Conservation (phyloP, 345 rosid species). For the Capsella bursapastoris region DNA sequence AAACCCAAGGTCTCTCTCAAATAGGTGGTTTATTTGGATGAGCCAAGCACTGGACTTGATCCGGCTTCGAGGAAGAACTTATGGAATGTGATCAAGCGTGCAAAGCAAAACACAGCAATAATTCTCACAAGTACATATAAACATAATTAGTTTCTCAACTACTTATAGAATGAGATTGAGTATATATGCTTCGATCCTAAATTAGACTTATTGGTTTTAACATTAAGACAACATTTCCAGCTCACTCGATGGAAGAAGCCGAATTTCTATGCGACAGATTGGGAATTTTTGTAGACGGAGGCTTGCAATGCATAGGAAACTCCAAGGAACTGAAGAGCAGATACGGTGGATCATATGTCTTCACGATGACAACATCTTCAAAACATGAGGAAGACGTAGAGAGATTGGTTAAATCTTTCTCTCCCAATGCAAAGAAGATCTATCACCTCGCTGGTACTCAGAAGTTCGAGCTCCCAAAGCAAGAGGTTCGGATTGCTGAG, state of each 20-base stretch:
- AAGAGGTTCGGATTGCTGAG: conserved; percentile 69
- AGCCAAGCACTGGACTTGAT: conserved; percentile 96
- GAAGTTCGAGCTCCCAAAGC: conserved; percentile 90
- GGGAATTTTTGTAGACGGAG: conserved; percentile 84
- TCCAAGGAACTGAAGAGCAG: conserved; percentile 80
- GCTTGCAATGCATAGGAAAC: conserved; percentile 91
- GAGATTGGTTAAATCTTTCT: conserved; percentile 56
- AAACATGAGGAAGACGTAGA: conserved; percentile 67
- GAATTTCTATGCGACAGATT: conserved; percentile 84
- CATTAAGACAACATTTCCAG: conserved; percentile 11
- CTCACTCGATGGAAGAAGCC: conserved; percentile 99
- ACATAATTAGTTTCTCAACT: background rate
- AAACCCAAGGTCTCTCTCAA: conserved; percentile 3
- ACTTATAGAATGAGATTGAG: background rate
- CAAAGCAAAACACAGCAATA: conserved; percentile 78
- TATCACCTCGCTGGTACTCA: conserved; percentile 90
- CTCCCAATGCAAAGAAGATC: conserved; percentile 66
- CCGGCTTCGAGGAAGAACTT: conserved; percentile 88
- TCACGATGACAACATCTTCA: conserved; percentile 74
- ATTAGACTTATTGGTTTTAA: background rate
- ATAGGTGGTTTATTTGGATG: conserved; percentile 94
- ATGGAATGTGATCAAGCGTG: conserved; percentile 87
- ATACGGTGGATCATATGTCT: conserved; percentile 85
- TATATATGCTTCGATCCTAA: background rate
- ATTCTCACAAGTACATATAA: conserved; percentile 64